Percentiles rank a stretch among this genome's conserved stretches.
phyloP scores from a whole-genome alignment of 2,329 filamentous ascomycete species.

The Diplodia corticola region DNA sequence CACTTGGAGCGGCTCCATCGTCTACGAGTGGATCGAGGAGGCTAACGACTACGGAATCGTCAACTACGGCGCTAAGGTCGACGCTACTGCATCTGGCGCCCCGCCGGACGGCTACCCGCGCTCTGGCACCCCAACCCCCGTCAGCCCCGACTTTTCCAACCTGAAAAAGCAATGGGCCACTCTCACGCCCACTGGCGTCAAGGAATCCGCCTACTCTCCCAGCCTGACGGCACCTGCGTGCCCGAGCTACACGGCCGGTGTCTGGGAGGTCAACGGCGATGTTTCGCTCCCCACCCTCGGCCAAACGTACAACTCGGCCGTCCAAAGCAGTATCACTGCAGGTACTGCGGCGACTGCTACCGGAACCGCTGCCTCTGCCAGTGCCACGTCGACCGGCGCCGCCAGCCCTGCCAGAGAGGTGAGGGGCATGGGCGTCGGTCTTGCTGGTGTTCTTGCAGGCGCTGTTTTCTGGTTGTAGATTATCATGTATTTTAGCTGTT shows the following conservation, averaged over 20 bases:
- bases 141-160: conserved; percentile 76
- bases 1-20: conserved; percentile 73
- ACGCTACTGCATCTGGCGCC: conserved; percentile 44
- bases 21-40: conserved; percentile 70
- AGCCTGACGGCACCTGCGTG: conserved; percentile 65
- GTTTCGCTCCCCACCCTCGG: conserved; percentile 70
- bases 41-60: conserved; percentile 79
- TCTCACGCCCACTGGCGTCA: conserved; percentile 67
- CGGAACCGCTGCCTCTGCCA: conserved; percentile 16
- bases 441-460: conserved; percentile 29
- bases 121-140: conserved; percentile 70
- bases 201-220: conserved; percentile 64
- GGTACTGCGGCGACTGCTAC: conserved; percentile 21
- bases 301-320: conserved; percentile 39
- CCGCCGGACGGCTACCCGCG: conserved; percentile 69
- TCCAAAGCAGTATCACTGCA: conserved; percentile 25
- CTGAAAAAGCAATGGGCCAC: conserved; percentile 75
- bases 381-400: conserved; percentile 27
- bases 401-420: conserved; percentile 29
- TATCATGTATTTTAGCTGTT: conserved; percentile 46
- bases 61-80: conserved; percentile 66
- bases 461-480: conserved; percentile 34
- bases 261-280: conserved; percentile 73
- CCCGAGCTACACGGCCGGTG: conserved; percentile 65
- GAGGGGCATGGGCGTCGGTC: conserved; percentile 28